Base-by-base conservation (phyloP, 2,329 filamentous ascomycete species). In the Diaporthe longicolla region DNA sequence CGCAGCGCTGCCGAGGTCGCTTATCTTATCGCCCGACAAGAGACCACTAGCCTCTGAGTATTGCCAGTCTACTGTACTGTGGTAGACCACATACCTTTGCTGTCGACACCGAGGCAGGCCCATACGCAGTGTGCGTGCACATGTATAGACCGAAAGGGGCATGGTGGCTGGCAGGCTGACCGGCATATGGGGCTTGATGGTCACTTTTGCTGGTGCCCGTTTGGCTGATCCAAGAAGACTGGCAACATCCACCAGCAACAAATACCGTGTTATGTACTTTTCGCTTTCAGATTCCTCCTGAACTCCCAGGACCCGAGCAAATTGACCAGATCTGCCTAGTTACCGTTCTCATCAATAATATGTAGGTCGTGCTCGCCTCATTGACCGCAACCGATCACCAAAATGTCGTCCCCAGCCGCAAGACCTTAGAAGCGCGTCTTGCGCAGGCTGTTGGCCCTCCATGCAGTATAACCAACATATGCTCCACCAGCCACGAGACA, bases 391-490 rank as follows among this genome's bases (percentile, higher is more conserved):
- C 17, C 35, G 40, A 63, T 40, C 55, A 8, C n/a, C 54, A 13
- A 37, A 54, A 72, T 19, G 35, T 9, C 37, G 24, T 17, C 9
- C 19, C 32, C 2, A 37, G 19, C 29, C 2, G 9, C 45, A 26
- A 57, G 26, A 50, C 26, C 74, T 81, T 83, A 91, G 79, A 91
- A 91, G 40, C 89, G 85, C 81, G 90, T 89, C 77, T 85, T 87
- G 81, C 89, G 90, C 82, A 87, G 85, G 82, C 85, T 87, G 83
- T 89, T 91, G 76, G 93, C 84, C 81, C 95, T 90, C 85, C 94
- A 99, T 59, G 93, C 89, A 9, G 95, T 98, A 82, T 89, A 98
- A 37, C 95, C 96, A 58, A 95, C 91, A 82, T 98, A 99, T 6
- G 82, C 93, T 77, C 93, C 95, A 13, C 88, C 93, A 58, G 93